Evolutionary conservation across 164 flowering plant species (phyloP), one percentile per base, ranked within the genome.

Genomic region (Sextonia rubra): DNA sequence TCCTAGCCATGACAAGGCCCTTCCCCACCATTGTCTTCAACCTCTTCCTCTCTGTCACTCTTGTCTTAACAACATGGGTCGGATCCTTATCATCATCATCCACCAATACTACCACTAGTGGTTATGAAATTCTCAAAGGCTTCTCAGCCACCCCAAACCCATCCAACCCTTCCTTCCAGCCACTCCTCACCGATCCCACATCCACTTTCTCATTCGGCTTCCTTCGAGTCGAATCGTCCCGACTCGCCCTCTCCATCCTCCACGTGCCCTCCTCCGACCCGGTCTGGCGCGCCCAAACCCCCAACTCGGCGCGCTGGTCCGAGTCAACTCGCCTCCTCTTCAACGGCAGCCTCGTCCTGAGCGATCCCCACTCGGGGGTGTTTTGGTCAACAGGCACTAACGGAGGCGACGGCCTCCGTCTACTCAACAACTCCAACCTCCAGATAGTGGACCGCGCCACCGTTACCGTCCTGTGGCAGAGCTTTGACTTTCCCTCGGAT

Each of bases 181-280:
- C 90, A 0, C 81, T 92, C 7, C 87, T 92, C 60, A 69, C 29
- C 56, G 94, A 92, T 74, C 60, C 91, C 2, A 80, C 81, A 0
- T 85, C 86, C 17, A 82, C 79, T 29, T 91, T 86, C 83, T 88
- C 98, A 3, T 73, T 94, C 22, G 92, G 89, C 12, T 90, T 94
- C 75, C 89, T 92, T 76, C 87, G 95, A 72, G 80, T 86, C 67
- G 71, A 85, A 62, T 49, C 9, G 3, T 78, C 81, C 73, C 78
- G 79, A 18, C 91, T 92, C 79, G 78, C 84, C n/a, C 88, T 94
- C 56, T 85, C 90, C 4, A 82, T 94, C 64, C 47, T 91, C 80
- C 98, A 92, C 75, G 73, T 85, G 62, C 79, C 87, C 1, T 89
- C 96, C 2, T 66, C 84, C 1, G 84, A 82, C 23, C 83, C 90